These are phyloP conservation scores for Mortierella sp. DNA, from an alignment of 371 early-diverging fungal species.

Conservation along the genomic window DNA sequence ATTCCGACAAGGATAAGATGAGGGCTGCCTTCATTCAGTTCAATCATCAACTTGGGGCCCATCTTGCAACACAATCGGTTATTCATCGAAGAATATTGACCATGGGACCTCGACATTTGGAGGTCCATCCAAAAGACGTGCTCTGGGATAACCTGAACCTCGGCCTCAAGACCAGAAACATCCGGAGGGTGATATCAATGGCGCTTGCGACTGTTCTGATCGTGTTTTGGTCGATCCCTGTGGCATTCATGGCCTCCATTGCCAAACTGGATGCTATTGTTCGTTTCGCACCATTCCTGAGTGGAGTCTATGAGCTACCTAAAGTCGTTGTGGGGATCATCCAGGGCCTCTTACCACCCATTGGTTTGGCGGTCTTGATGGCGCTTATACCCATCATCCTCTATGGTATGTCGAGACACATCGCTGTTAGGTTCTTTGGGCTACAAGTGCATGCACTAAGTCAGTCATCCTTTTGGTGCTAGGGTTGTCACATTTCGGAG, in stretches of 20 bases:
- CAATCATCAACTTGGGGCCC: slow-evolving; percentile 80
- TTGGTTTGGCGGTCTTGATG: slow-evolving; percentile 78
- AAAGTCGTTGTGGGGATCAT: slow-evolving; percentile 69
- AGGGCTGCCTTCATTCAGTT: slow-evolving; percentile 85
- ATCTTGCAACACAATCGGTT: slow-evolving; percentile 80
- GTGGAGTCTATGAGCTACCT: slow-evolving; percentile 52
- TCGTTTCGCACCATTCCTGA: slow-evolving; percentile 61
- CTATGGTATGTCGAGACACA: slow-evolving; percentile 33
- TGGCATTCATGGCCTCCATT: slow-evolving; percentile 73
- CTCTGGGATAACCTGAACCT: slow-evolving; percentile 80
- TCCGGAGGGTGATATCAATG: slow-evolving; percentile 63
- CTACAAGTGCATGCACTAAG: no score
- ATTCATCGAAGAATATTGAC: slow-evolving; percentile 69
- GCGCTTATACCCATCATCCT: slow-evolving; percentile 79
- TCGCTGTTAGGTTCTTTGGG: no score
- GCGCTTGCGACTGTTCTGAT: slow-evolving; percentile 62
- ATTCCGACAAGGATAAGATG: slow-evolving; percentile 14
- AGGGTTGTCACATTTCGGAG: slow-evolving; percentile 38
- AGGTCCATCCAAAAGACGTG: slow-evolving; percentile 79
- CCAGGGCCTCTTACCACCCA: slow-evolving; percentile 82
- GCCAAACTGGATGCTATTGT: slow-evolving; percentile 70
- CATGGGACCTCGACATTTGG: slow-evolving; percentile 74
- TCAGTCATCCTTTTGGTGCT: neutral
- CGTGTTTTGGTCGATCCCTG: slow-evolving; percentile 79
- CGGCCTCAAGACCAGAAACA: slow-evolving; percentile 39